Evolutionary conservation across 1,139 yeast species (phyloP), one percentile per base, ranked within the genome.

Genomic region (Candida sanyaensis): DNA sequence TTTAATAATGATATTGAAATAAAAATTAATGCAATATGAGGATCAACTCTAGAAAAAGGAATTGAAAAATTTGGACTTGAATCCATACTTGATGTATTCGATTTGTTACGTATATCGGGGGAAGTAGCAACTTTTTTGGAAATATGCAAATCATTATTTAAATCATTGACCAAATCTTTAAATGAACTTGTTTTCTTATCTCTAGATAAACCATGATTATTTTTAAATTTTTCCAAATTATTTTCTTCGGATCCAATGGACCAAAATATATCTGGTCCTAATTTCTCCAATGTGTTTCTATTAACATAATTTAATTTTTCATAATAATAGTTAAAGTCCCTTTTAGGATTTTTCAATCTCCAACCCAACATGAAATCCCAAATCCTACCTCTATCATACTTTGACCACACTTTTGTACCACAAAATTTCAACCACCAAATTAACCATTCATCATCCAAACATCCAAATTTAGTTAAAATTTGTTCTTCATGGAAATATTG

Each of bases 361-460:
- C 93, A 90, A 2, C 97, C 96, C 33, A 92, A 66, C 48, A 91
- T 67, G 57, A 84, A 69, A 69, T 92, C 98, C 97, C 97, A 92
- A 13, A 90, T 76, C 52, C 97, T 75, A 4, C 95, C 97, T 47
- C 97, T 70, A 65, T 90, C 97, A 53, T 78, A 77, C 52, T 86
- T 78, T 45, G 92, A 86, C 82, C 96, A 84, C 7, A 87, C 92
- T 65, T 88, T 88, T 10, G 95, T 81, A n/a, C 97, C 97, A 60
- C 89, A 81, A 77, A 89, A 91, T 61, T 91, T 89, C 54, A 91
- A 73, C 97, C 97, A 92, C 96, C 97, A 92, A 34, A 89, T 77
- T 33, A 91, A 72, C 97, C 97, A 92, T 60, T 88, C 95, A 57
- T 88, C 95, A 57, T 89, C 92, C 47, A 80, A 77, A 43, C 81